Base-by-base conservation (phyloP, 768 basidiomycete species). In the Kwoniella bestiolae region DNA sequence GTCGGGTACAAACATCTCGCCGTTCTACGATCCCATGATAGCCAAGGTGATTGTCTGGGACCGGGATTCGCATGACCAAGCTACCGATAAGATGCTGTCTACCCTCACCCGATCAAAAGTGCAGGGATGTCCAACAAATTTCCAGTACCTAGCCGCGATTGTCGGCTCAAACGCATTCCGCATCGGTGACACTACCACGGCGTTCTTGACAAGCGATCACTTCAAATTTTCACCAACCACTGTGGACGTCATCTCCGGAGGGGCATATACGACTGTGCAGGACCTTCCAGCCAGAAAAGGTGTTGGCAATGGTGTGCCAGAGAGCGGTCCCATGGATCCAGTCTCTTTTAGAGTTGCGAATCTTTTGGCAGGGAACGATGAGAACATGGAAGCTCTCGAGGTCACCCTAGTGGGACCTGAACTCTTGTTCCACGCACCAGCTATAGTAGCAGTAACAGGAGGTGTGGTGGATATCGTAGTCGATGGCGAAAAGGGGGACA, bases 271-370 rank as follows among this genome's bases (percentile, higher is more conserved):
- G 8, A 85, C 57, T 46, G 55, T 76, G 29, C 76, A 67, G 31
- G 71, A 72, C 59, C 55, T 60, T 21, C 70, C 69, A 8, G 69
- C 70, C 16, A 41, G 69, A 31, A 45, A 38, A n/a, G 66, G 67
- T 0, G 82, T 85, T 0, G 85, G 86, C 1, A 79, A 85, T 32
- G 89, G 89, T 1, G 84, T 89, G 2, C 89, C 89, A 0, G 83
- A 81, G 14, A 85, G 86, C 64, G 89, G 89, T 0, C 86, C 88
- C 0, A 87, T 88, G 86, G 89, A 90, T 70, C 63, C 82, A 9
- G 73, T 86, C 9, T 86, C 88, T 0, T 86, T 87, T 75, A 77
- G 83, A 26, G 81, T 83, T 0, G 89, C 85, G 8, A 89, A 90
- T 70, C 66, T 86, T 35, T 80, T 90, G 14, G 87, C 84, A 4